A percentile compares a stretch with the other conserved stretches of the same genome.
Evolutionary conservation across 2,329 filamentous ascomycete species (phyloP).

Genomic region (Fusarium dimerum): DNA sequence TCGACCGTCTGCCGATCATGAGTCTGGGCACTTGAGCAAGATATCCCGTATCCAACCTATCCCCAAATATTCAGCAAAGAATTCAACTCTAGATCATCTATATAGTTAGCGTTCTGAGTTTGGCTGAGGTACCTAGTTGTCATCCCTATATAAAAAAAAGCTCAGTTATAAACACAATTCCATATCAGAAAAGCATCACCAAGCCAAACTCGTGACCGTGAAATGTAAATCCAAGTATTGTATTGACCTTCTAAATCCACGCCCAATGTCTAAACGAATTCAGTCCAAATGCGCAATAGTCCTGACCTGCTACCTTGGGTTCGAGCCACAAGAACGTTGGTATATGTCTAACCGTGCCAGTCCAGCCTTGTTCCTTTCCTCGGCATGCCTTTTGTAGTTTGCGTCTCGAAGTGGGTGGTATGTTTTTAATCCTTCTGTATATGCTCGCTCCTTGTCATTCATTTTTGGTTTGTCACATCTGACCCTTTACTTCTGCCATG

Average conservation of each 20-base stretch:
- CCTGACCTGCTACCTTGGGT: neutral
- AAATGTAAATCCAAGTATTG: neutral
- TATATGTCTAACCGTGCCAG: constrained; percentile 9
- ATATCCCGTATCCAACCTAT: neutral
- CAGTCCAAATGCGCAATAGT: neutral
- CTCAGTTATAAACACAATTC: neutral
- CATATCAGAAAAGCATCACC: neutral
- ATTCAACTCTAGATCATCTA: constrained; percentile 5
- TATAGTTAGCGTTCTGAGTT: constrained; percentile 1
- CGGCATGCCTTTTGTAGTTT: constrained; percentile 11
- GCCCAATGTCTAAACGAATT: neutral
- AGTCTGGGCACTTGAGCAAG: neutral
- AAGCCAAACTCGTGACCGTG: neutral
- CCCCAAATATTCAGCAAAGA: constrained; percentile 2
- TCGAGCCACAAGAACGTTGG: constrained; percentile 6
- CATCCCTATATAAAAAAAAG: neutral
- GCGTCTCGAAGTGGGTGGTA: constrained; percentile 10
- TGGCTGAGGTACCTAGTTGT: too few species aligned
- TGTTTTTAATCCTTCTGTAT: constrained; percentile 14
- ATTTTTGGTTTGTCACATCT: constrained; percentile 5
- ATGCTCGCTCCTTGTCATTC: constrained; percentile 1
- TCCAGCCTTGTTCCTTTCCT: constrained; percentile 3
- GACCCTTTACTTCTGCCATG: constrained; percentile 38
- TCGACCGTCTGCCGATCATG: neutral
- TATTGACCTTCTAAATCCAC: neutral